Evolutionary conservation across 805 yeast genomes (phyloP).

Genomic region (Tetrapisispora iriomotensis): DNA sequence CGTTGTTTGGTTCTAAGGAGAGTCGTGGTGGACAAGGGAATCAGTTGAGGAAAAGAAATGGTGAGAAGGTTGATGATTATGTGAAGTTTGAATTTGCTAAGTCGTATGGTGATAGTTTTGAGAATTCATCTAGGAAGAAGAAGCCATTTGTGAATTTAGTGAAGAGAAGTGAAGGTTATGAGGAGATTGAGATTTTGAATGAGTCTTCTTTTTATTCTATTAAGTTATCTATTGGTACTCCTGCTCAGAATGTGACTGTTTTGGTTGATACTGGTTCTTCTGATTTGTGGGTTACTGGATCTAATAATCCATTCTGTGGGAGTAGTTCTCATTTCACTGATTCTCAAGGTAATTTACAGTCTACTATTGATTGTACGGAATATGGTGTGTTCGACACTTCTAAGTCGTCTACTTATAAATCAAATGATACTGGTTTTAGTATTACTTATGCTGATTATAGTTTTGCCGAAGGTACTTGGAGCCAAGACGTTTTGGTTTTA

Average conservation of each 20-base stretch:
- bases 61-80: conserved; percentile 1
- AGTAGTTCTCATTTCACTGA: not conserved
- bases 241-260: conserved; percentile 44
- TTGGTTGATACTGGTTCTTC: conserved; percentile 71
- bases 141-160: conserved; percentile 6
- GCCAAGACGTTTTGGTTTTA: conserved; percentile 30
- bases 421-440: conserved; percentile 29
- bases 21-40: not conserved
- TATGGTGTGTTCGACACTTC: conserved; percentile 30
- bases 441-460: conserved; percentile 45
- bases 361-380: conserved; percentile 21
- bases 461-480: conserved; percentile 45
- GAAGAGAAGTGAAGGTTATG: conserved; percentile 26
- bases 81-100: conserved; percentile 19
- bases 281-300: conserved; percentile 48
- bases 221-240: conserved; percentile 44
- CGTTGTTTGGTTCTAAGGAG: not conserved
- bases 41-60: not conserved
- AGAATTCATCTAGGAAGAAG: conserved; percentile 1
- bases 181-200: conserved; percentile 31
- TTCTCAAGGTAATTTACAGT: not conserved
- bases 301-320: conserved; percentile 39
- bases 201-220: conserved; percentile 38
- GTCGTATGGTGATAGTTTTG: conserved; percentile 14
- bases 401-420: conserved; percentile 17